Evolutionary conservation across 2,329 filamentous ascomycete genomes (phyloP), one percentile per base, ranked within the genome.

Genomic region (Xylaria polymorpha): DNA sequence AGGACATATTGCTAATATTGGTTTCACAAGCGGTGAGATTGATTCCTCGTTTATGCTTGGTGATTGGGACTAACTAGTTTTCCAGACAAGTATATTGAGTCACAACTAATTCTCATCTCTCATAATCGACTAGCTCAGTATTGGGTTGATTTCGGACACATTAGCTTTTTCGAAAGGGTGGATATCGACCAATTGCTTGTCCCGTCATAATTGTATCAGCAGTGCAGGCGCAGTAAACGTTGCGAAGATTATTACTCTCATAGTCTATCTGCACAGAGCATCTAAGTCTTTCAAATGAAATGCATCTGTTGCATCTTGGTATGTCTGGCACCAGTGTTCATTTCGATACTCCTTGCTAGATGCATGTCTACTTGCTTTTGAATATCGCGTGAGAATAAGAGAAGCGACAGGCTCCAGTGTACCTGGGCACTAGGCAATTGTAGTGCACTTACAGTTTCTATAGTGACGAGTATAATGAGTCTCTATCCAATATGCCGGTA

Each of bases 121-220:
- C 87, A 89, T n/a, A 85, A 97, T 76, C 85, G 87, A 48, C 79
- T 98, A 64, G 94, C 94, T 2, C 93, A 95, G 77, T 91, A 94
- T 77, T 98, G 94, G 94, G 83, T 92, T 59, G 83, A 79, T 0
- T 87, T 88, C 71, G 83, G 84, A 0, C 86, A 90, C 65, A 86
- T 91, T 56, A 90, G 85, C 73, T 90, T 84, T 74, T 90, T 87
- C 65, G 81, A 88, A 73, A 82, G 89, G 64, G 86, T 91, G 4
- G 78, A 90, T 57, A 85, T 91, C 64, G 86, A 90, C 66, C 72
- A 81, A 29, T 85, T 88, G 22, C 72, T 85, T 43, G 66, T 72
- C 15, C 74, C 76, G 15, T 65, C 50, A 50, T 66, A 20, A 56
- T n/a, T 48, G 3, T 44, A 43, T 57, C 59, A 44, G 9, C 39